Conservation (phyloP, 768 basidiomycete genomes). For the Rubroboletus pulcherrimus region DNA sequence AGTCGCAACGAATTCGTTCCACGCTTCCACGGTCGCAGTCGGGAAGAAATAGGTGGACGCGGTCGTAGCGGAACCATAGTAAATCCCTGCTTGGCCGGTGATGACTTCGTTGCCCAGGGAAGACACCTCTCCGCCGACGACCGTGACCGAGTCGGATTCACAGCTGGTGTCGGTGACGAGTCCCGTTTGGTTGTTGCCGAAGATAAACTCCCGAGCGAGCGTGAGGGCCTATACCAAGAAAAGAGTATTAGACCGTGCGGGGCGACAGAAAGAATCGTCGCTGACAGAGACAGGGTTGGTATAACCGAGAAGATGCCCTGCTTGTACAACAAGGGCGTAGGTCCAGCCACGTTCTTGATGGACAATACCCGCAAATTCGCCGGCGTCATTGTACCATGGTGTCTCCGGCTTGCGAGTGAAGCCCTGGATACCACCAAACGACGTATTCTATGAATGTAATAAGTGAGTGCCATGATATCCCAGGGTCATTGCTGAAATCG, state of each 20-base stretch:
- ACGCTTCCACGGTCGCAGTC: slow-evolving; percentile 51
- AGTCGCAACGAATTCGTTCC: slow-evolving; percentile 48
- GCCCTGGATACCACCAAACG: slow-evolving; percentile 73
- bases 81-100: slow-evolving; percentile 54
- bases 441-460: slow-evolving; percentile 53
- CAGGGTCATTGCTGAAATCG: slow-evolving; percentile 4
- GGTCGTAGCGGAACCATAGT: slow-evolving; percentile 48
- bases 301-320: slow-evolving; percentile 41
- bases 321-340: slow-evolving; percentile 36
- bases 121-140: slow-evolving; percentile 50
- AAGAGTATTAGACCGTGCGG: not conserved
- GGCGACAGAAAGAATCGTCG: slow-evolving; percentile 11
- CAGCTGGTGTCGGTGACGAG: slow-evolving; percentile 38
- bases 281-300: slow-evolving; percentile 43
- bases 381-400: slow-evolving; percentile 58
- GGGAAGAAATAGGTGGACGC: slow-evolving; percentile 55
- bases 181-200: slow-evolving; percentile 60
- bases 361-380: slow-evolving; percentile 61
- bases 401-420: slow-evolving; percentile 68
- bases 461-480: not conserved
- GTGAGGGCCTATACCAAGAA: slow-evolving; percentile 45
- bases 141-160: slow-evolving; percentile 26
- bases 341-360: slow-evolving; percentile 69
- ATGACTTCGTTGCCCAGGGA: slow-evolving; percentile 44
- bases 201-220: slow-evolving; percentile 62